Evolutionary conservation across 1,139 yeast species (phyloP), one percentile per base, ranked within the genome.

Genomic region (Pichia sp.): DNA sequence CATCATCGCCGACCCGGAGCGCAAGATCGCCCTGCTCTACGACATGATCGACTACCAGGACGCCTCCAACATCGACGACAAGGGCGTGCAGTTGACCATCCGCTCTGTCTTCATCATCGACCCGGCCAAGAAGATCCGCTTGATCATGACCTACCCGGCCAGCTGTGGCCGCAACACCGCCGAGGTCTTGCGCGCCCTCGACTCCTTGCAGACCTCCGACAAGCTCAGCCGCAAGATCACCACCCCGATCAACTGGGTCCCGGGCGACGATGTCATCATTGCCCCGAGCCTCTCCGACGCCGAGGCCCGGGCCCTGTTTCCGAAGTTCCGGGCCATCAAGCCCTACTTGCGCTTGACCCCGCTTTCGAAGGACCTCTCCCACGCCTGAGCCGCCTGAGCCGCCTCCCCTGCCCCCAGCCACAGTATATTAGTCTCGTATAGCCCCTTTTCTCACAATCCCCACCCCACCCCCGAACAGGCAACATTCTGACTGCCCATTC

Each of bases 151-250:
- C 44, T 88, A 88, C 75, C 96, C 95, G 51, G 90, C 95, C 55
- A 84, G 92, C 40, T 84, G 90, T 49, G 95, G 96, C 65, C 81
- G 96, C 75, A 87, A 87, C 80, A 84, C 95, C 49, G 93, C 95
- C 59, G 96, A 87, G 73, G 87, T 87, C 42, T 78, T 87, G 67
- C 80, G 96, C 71, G 90, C 85, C 51, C 76, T 87, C 60, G 95
- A 88, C 72, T 85, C 93, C 51, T 78, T 88, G 65, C 95, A 87
- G 75, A 76, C 81, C 55, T 85, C 87, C 64, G 95, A 87, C 72
- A 78, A 77, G 69, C 45, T 53, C 8, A 40, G 16, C 3, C 70
- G 84, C 74, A 80, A 86, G 64, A 74, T 87, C 63, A 85, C 90
- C 60, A 87, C 95, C 53, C 95, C 96, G 59, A 83, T 88, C 68